Conservation (phyloP, 2,329 filamentous ascomycete species). For the Blastomyces silverae region DNA sequence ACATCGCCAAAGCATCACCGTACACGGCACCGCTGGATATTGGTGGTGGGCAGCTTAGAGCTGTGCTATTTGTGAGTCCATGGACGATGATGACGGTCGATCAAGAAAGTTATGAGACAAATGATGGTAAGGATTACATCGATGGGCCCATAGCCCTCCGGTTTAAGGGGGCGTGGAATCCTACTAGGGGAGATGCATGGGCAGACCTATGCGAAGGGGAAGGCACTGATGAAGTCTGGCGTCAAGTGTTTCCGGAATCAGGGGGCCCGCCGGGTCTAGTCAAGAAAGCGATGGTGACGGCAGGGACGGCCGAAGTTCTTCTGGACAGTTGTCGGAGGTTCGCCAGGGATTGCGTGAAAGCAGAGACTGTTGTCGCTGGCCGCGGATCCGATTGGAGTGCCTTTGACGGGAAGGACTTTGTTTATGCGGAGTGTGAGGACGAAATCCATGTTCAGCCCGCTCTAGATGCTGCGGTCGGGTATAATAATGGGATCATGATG, state of each 20-base stretch:
- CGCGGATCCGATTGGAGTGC: not conserved
- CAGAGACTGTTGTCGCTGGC: not conserved
- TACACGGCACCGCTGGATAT: slow-evolving; percentile 3
- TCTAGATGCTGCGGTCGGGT: not conserved
- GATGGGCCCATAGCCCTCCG: not conserved
- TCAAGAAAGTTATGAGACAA: slow-evolving; percentile 1
- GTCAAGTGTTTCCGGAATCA: not conserved
- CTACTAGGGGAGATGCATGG: not conserved
- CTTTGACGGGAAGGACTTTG: not conserved
- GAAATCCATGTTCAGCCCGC: slow-evolving; percentile 7
- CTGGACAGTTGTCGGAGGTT: slow-evolving; percentile 8
- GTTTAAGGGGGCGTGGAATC: not conserved
- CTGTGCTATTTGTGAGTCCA: slow-evolving; percentile 7
- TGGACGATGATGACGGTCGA: not conserved
- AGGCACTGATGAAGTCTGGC: not conserved
- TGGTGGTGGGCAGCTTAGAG: not conserved
- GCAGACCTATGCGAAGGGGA: slow-evolving; percentile 6
- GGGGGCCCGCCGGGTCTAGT: not conserved
- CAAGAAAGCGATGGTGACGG: slow-evolving; percentile 11
- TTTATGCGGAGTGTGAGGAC: slow-evolving; percentile 6
- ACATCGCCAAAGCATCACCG: slow-evolving; percentile 1
- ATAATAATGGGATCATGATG: not conserved
- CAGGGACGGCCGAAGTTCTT: slow-evolving; percentile 3
- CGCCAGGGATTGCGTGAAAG: not conserved
- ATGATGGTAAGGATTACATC: not conserved